Conservation (phyloP, 2,329 filamentous ascomycete genomes). For the Hypoxylon sp. region DNA sequence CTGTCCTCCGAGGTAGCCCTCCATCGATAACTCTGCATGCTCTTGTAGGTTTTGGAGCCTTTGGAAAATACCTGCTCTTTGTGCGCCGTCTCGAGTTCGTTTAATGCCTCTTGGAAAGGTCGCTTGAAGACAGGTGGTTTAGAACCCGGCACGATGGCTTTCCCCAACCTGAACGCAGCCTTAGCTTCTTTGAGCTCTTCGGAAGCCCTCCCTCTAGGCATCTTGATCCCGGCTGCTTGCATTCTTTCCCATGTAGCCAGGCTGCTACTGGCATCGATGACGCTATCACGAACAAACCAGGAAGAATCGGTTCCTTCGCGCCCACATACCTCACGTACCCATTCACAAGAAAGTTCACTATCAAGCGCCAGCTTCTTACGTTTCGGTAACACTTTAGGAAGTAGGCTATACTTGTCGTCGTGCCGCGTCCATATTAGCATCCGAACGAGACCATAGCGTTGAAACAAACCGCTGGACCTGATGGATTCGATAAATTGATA, state of each 20-base stretch:
- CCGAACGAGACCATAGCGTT: constrained; percentile 83
- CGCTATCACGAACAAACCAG: constrained; percentile 61
- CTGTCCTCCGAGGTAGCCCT: constrained; percentile 41
- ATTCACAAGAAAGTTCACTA: constrained; percentile 72
- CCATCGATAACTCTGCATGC: constrained; percentile 42
- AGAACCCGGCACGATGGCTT: constrained; percentile 37
- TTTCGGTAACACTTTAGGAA: constrained; percentile 72
- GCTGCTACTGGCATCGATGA: constrained; percentile 65
- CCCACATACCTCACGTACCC: constrained; percentile 71
- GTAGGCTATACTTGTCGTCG: constrained; percentile 68
- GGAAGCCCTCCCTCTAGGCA: constrained; percentile 64
- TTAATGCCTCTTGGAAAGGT: constrained; percentile 58
- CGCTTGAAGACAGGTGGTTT: constrained; percentile 56
- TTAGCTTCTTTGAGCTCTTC: constrained; percentile 48
- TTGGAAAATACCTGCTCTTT: constrained; percentile 45
- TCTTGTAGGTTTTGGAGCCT: constrained; percentile 42
- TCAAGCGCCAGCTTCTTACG: constrained; percentile 72
- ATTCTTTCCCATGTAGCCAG: constrained; percentile 62
- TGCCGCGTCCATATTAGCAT: constrained; percentile 81
- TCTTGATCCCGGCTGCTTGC: constrained; percentile 58
- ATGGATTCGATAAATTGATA: constrained; percentile 75
- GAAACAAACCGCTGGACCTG: constrained; percentile 72
- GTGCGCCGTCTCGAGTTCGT: constrained; percentile 54
- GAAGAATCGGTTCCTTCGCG: constrained; percentile 50
- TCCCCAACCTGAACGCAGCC: constrained; percentile 35